These are phyloP conservation scores for Chenopodium formosanum DNA, from an alignment of 148 eudicot species.

Conservation along the genomic window DNA sequence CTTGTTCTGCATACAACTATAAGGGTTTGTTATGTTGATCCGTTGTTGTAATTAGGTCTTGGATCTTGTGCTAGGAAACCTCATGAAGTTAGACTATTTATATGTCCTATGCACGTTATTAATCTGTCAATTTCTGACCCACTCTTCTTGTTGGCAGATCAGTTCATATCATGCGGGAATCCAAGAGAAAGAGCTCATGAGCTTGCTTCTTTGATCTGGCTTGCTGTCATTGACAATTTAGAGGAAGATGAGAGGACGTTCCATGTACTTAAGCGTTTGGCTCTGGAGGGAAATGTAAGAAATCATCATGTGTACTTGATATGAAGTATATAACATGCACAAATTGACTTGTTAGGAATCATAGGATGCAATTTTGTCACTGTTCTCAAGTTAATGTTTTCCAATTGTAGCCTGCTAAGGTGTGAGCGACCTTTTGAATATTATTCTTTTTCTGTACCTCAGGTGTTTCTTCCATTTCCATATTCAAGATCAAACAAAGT, in stretches of 20 bases:
- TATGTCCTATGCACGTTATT: neutral
- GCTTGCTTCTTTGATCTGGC: constrained; percentile 68
- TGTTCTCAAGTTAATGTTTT: neutral
- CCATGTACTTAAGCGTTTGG: constrained; percentile 63
- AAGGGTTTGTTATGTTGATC: too few species aligned
- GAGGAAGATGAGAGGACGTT: constrained; percentile 61
- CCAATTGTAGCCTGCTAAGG: neutral
- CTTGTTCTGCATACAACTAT: neutral
- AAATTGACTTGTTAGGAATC: neutral
- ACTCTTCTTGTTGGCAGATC: constrained; percentile 44
- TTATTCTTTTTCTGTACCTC: constrained; percentile 16
- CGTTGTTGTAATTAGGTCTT: neutral
- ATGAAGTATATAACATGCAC: neutral
- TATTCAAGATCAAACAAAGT: constrained; percentile 66
- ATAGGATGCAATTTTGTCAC: neutral
- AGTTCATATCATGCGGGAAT: constrained; percentile 77
- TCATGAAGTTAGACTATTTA: neutral
- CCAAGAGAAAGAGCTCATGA: constrained; percentile 61
- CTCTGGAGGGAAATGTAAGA: constrained; percentile 61
- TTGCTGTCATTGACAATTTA: constrained; percentile 70
- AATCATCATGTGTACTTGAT: neutral
- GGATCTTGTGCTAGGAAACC: neutral
- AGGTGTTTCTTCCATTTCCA: constrained; percentile 72
- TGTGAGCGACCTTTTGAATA: neutral
- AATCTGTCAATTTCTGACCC: constrained; percentile 3